phyloP scores from a whole-genome alignment of 306 rosid genomes.

The Malus sylvestris region DNA sequence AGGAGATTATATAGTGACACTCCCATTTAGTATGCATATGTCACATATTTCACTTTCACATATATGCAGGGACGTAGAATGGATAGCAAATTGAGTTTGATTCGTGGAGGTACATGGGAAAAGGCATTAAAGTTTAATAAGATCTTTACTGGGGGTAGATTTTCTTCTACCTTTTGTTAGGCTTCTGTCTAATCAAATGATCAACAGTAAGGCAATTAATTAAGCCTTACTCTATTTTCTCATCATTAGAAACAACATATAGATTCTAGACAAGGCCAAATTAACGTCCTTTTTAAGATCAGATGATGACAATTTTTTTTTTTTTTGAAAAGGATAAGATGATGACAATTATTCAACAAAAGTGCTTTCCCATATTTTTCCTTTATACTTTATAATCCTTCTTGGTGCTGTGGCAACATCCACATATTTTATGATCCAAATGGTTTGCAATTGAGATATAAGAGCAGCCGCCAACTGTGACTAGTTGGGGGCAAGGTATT shows the following conservation, averaged over 20 bases:
- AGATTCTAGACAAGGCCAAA: conserved; percentile 18
- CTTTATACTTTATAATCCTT: not conserved
- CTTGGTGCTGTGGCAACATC: not conserved
- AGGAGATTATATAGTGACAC: not conserved
- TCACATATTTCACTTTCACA: not conserved
- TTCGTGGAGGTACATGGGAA: not conserved
- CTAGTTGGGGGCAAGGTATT: not conserved
- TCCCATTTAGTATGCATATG: not conserved
- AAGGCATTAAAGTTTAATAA: not conserved
- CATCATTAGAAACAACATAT: conserved; percentile 8
- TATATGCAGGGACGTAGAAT: not conserved
- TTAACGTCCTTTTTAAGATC: not conserved
- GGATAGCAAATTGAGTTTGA: not conserved
- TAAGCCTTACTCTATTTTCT: conserved; percentile 4
- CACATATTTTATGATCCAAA: not conserved
- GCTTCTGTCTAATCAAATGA: conserved; percentile 34
- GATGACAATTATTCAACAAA: not conserved
- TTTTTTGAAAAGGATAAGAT: not conserved
- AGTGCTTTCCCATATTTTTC: not conserved
- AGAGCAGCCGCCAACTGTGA: not conserved
- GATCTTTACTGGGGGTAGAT: not conserved
- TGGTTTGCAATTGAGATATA: not conserved
- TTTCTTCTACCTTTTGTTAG: not conserved
- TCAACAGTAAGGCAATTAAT: conserved; percentile 16
- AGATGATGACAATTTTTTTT: not conserved